Evolutionary conservation across 2,329 filamentous ascomycete genomes (phyloP), one percentile per base, ranked within the genome.

Genomic region (Bipolaris gigantea): DNA sequence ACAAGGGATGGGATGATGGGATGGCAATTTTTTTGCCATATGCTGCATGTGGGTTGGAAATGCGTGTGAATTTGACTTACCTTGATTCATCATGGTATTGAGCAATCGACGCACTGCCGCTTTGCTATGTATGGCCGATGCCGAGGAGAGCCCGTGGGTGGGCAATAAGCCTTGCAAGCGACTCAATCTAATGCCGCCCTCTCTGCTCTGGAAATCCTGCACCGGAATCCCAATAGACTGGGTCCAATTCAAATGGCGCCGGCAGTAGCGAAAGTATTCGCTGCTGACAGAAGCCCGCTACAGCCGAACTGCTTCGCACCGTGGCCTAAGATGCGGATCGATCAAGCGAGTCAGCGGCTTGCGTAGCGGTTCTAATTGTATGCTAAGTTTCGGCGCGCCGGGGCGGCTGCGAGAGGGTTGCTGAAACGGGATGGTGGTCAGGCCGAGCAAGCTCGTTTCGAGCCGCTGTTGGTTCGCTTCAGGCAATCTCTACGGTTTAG

Each of bases 381-480:
- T 48, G 43, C 53, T 50, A 49, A 52, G 36, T 49, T 50, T 56
- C 36, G 54, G 58, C 46, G 48, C 61, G 57, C 55, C 50, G 55
- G 52, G 50, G 54, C 57, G 53, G 61, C 56, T 55, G 50, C 53
- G 33, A 51, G 44, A 47, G 56, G 49, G 54, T 42, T 59, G 57
- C 59, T 56, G 45, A 57, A 63, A 51, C 47, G 59, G 57, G 53
- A 63, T 48, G 54, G 39, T 49, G 56, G 53, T 49, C 56, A 53
- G 53, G 52, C 32, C 41, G 48, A 47, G 57, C 41, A 59, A 56
- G 56, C 61, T 64, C 55, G 64, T 68, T 56, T 67, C 67, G 51
- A 57, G 63, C 62, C 63, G 70, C 65, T 71, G 71, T 67, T 72
- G 70, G 69, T 53, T 73, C 70, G 71, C 67, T 71, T 72, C 60